Conservation (phyloP, 2,329 filamentous ascomycete species). For the Paraphaeosphaeria minitans region DNA sequence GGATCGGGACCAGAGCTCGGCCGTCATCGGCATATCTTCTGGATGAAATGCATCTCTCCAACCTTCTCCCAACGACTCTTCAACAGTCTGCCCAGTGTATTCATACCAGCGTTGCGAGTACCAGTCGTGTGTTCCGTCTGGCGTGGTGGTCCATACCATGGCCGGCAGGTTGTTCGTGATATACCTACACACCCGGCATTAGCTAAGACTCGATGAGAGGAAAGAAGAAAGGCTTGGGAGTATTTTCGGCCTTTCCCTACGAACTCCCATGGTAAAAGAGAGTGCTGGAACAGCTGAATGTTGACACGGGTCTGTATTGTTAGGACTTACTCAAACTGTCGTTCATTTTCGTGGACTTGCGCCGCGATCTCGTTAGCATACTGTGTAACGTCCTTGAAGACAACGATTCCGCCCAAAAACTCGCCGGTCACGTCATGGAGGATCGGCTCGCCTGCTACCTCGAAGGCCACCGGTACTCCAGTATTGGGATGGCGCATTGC, state of each 20-base stretch:
- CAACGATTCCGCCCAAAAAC: conserved; percentile 73
- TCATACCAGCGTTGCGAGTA: conserved; percentile 79
- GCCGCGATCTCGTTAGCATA: conserved; percentile 71
- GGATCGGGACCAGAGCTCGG: conserved; percentile 64
- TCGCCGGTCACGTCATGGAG: conserved; percentile 70
- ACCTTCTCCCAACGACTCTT: conserved; percentile 65
- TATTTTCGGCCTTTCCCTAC: not conserved
- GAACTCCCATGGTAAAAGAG: not conserved
- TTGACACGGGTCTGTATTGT: not conserved
- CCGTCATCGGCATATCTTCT: conserved; percentile 67
- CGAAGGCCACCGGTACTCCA: conserved; percentile 63
- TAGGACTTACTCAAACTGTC: conserved; percentile 64
- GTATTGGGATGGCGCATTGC: conserved; percentile 63
- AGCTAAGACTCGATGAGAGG: not conserved
- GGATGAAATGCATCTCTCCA: conserved; percentile 72
- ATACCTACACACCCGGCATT: conserved; percentile 31
- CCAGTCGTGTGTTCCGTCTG: conserved; percentile 72
- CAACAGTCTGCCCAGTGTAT: conserved; percentile 70
- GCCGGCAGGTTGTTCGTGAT: conserved; percentile 69
- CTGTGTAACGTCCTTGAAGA: conserved; percentile 73
- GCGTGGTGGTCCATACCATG: conserved; percentile 73
- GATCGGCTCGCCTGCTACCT: conserved; percentile 70
- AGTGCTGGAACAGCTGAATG: too few relatives aligned
- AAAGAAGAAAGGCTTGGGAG: not conserved
- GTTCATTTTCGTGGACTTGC: conserved; percentile 73